Conservation (phyloP, 805 yeast species). For the Yamadazyma kitorensis region DNA sequence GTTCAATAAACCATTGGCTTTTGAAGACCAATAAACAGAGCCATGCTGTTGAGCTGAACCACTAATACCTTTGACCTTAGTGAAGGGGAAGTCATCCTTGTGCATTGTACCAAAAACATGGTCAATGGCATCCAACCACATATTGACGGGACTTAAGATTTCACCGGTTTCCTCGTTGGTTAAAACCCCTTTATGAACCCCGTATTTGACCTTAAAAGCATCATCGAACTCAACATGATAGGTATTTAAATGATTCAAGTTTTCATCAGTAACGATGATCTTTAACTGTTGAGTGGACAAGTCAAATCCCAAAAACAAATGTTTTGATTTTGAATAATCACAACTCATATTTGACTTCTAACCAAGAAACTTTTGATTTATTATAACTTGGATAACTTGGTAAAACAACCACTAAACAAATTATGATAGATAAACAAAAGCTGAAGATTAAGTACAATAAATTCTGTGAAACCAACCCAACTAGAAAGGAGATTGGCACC, state of each 20-base stretch:
- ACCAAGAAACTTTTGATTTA: constrained; percentile 48
- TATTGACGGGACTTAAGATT: constrained; percentile 75
- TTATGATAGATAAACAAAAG: constrained; percentile 33
- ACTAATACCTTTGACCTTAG: constrained; percentile 59
- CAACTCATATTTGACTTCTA: constrained; percentile 26
- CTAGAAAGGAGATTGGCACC: constrained; percentile 38
- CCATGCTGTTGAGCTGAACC: constrained; percentile 96
- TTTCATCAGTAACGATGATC: constrained; percentile 58
- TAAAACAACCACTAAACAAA: constrained; percentile 33
- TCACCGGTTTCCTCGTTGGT: constrained; percentile 50
- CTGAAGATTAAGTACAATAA: constrained; percentile 35
- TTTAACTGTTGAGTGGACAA: constrained; percentile 88
- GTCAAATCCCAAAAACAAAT: constrained; percentile 69
- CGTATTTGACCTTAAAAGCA: constrained; percentile 54
- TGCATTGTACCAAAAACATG: constrained; percentile 53
- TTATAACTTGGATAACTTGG: constrained; percentile 63
- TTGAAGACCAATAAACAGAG: constrained; percentile 71
- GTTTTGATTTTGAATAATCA: constrained; percentile 10
- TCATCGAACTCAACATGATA: constrained; percentile 71
- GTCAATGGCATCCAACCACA: constrained; percentile 88
- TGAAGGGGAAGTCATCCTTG: constrained; percentile 52
- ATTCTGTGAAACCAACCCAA: constrained; percentile 50
- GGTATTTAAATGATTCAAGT: constrained; percentile 51
- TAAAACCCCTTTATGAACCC: constrained; percentile 69
- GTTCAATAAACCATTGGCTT: constrained; percentile 41